phyloP scores from a whole-genome alignment of 371 early-diverging fungal genomes.

The Saksenaea vasiformis region DNA sequence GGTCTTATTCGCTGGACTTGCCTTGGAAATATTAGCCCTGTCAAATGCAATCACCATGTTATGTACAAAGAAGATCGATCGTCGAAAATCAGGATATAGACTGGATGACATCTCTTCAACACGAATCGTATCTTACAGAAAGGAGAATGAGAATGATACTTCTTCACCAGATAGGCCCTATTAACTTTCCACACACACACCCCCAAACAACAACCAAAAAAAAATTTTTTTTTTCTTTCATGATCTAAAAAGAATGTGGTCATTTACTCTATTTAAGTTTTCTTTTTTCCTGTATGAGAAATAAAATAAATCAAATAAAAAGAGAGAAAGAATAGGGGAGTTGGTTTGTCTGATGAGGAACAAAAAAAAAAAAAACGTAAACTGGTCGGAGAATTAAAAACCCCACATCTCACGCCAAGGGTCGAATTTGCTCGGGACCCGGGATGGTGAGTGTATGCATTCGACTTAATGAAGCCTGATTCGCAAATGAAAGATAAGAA shows the following conservation, averaged over 20 bases:
- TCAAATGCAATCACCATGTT: slow-evolving; percentile 46
- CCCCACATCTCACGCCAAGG: slow-evolving; percentile 2
- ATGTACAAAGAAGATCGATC: slow-evolving; percentile 31
- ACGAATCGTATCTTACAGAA: slow-evolving; percentile 2
- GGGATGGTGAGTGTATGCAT: not conserved
- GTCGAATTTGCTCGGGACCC: not conserved
- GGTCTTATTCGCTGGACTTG: slow-evolving; percentile 41
- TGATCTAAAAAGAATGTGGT: not conserved
- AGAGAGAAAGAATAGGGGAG: not conserved
- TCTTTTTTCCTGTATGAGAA: not conserved
- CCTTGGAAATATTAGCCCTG: slow-evolving; percentile 41
- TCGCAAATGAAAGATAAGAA: slow-evolving; percentile 67
- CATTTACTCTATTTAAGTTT: not conserved
- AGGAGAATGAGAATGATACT: not conserved
- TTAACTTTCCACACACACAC: not conserved
- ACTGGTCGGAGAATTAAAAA: not conserved
- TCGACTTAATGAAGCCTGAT: slow-evolving; percentile 21
- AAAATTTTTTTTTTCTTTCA: not conserved
- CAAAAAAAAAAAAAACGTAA: not conserved
- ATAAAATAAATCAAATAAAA: not conserved
- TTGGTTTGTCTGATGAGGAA: not conserved
- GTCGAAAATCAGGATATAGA: slow-evolving; percentile 47
- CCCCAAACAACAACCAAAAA: not conserved
- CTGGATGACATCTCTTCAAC: slow-evolving; percentile 34
- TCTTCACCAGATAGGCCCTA: not conserved